These are phyloP conservation scores for Solanum microdontum DNA, from an alignment of 257 asterid genomes.

Conservation along the genomic window DNA sequence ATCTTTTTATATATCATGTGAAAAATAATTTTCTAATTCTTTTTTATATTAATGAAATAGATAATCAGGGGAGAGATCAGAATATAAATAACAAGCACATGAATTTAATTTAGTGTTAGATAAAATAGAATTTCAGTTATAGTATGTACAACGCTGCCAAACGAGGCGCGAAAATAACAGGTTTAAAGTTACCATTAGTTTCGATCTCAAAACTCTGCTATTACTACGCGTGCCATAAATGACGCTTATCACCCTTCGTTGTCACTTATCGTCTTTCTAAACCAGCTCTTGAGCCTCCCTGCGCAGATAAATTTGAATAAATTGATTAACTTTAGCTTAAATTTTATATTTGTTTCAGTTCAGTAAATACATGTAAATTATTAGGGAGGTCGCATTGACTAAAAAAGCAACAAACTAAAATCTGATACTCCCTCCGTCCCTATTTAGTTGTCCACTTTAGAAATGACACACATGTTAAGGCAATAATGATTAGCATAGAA, in stretches of 20 bases:
- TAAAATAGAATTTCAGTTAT: not conserved
- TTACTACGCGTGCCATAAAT: not conserved
- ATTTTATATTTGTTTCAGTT: not conserved
- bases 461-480: no score
- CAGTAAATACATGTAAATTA: not conserved
- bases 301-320: not conserved
- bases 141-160: no score
- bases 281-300: not conserved
- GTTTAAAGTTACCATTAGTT: not conserved
- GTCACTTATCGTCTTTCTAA: not conserved
- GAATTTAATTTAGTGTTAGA: not conserved
- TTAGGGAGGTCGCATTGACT: not conserved
- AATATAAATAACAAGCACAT: not conserved
- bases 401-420: not conserved
- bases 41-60: not conserved
- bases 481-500: no score
- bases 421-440: no score
- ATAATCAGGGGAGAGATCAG: not conserved
- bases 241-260: not conserved
- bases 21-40: not conserved
- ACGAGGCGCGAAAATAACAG: not conserved
- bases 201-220: not conserved
- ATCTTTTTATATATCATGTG: not conserved
- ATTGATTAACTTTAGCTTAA: not conserved
- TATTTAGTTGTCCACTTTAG: no score